Percentiles rank a stretch among this genome's conserved stretches.
Conservation (phyloP, 176 grass and related monocot genomes). For the Raddia guianensis region DNA sequence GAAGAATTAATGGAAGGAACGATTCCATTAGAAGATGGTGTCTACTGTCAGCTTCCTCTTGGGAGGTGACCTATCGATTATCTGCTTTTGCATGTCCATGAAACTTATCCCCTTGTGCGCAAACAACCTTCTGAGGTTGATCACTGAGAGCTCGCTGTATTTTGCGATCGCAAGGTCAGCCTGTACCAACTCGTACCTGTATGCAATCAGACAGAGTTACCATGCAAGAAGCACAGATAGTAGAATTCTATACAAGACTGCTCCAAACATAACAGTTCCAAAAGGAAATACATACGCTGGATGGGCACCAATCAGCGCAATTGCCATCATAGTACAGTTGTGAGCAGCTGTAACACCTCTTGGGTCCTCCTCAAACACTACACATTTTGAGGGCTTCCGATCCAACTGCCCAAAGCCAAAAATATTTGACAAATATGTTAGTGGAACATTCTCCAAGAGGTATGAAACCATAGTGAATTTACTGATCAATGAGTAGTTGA, state of each 20-base stretch:
- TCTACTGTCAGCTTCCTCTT: conserved; percentile 71
- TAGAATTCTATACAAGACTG: not conserved
- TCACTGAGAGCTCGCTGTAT: conserved; percentile 81
- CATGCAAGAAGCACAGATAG: not conserved
- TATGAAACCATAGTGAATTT: not conserved
- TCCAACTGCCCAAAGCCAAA: conserved; percentile 65
- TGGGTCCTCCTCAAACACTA: conserved; percentile 96
- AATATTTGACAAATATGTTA: conserved; percentile 14
- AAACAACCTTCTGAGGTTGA: conserved; percentile 91
- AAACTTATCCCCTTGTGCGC: conserved; percentile 76
- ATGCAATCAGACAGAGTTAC: conserved; percentile 6
- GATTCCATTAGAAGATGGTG: conserved; percentile 56
- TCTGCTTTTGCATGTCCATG: conserved; percentile 97
- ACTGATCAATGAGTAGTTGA: not conserved
- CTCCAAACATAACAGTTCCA: conserved; percentile 13
- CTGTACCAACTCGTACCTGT: conserved; percentile 87
- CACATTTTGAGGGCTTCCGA: conserved; percentile 86
- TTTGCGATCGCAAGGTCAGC: conserved; percentile 75
- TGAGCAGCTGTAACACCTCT: conserved; percentile 84
- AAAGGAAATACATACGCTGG: conserved; percentile 60
- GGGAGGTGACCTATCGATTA: conserved; percentile 76
- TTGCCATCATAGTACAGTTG: conserved; percentile 95
- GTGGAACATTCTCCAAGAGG: not conserved
- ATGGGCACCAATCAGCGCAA: conserved; percentile 83
- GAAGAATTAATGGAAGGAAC: not conserved